Evolutionary conservation across 352 stramenopile species (phyloP), one percentile per base, ranked within the genome.

Genomic region (Globisporangium nunn): DNA sequence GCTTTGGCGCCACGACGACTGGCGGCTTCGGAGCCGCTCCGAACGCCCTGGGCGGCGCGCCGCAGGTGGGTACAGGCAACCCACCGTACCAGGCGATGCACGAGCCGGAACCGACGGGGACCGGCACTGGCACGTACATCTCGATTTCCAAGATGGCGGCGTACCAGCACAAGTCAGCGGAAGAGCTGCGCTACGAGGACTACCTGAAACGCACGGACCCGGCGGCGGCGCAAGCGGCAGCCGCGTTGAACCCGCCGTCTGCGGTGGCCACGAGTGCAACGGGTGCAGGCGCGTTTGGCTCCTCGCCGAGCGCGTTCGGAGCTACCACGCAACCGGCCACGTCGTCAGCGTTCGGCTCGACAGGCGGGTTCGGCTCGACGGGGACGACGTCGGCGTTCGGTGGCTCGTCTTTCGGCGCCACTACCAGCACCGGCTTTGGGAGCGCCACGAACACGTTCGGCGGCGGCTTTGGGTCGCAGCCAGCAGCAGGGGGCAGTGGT

Each of bases 11-110:
- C 17, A 33, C 28, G 44, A 30, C 60, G 11, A 35, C 7, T 39
- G 62, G 68, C 15, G 63, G 46, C 0, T 85, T 85, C 59, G 75
- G 75, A 2, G 58, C 67, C 18, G 69, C 69, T 11, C 48, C 67
- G 46, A 43, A 12, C 37, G 37, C 66, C 4, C 48, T 66, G 4
- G 69, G 68, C 29, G 50, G 50, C 10, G 58, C 62, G 33, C 61
- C 66, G 35, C 81, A 88, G 56, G 83, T 91, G 17, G 85, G 85
- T 41, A 94, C 85, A 2, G 85, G 85, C 40, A 66, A 71, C 18
- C 81, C 85, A 14, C 64, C 82, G 30, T 95, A 92, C 63, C 72
- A 89, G 48, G 41, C 69, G 14, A 88, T 81, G 40, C 71, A 72
- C 7, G 83, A 88, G 56, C 69, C 78, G 39, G 81, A 91, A 49